phyloP scores from a whole-genome alignment of 257 asterid species.

The Nicotiana attenuata region DNA sequence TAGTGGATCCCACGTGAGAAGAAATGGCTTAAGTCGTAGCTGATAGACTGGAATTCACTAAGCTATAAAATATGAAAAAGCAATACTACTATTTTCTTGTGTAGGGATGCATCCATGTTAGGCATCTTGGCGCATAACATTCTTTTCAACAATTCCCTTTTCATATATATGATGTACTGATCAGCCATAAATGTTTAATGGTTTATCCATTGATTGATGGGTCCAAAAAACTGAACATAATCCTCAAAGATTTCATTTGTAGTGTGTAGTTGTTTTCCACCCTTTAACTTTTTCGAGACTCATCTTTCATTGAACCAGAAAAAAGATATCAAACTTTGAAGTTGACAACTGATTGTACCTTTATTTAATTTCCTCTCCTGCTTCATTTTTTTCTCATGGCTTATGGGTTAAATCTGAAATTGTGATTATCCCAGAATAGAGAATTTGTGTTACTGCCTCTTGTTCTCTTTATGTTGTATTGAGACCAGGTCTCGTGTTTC shows the following conservation, averaged over 20 bases:
- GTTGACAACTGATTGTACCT: not conserved
- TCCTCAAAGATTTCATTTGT: constrained; percentile 8
- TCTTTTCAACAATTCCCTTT: not conserved
- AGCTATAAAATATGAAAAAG: not conserved
- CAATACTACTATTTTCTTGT: not conserved
- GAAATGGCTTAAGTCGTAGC: not conserved
- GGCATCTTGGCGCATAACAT: not conserved
- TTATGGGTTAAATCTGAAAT: too few species aligned
- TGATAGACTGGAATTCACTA: not conserved
- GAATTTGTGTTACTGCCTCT: not conserved
- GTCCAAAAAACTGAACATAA: not conserved
- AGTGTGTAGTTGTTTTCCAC: not conserved
- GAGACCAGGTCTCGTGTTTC: not conserved
- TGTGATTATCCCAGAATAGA: not conserved
- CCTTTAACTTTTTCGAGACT: not conserved
- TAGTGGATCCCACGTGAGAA: not conserved
- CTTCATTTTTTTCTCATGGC: not conserved
- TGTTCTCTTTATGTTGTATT: not conserved
- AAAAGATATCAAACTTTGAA: not conserved
- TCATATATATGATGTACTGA: too few species aligned
- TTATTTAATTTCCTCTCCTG: not conserved
- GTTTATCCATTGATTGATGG: not conserved
- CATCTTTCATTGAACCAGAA: not conserved
- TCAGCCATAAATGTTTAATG: not conserved
- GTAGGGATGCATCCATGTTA: constrained; percentile 2